Evolutionary conservation across 805 yeast genomes (phyloP).

Genomic region (Pichia phayaonensis): DNA sequence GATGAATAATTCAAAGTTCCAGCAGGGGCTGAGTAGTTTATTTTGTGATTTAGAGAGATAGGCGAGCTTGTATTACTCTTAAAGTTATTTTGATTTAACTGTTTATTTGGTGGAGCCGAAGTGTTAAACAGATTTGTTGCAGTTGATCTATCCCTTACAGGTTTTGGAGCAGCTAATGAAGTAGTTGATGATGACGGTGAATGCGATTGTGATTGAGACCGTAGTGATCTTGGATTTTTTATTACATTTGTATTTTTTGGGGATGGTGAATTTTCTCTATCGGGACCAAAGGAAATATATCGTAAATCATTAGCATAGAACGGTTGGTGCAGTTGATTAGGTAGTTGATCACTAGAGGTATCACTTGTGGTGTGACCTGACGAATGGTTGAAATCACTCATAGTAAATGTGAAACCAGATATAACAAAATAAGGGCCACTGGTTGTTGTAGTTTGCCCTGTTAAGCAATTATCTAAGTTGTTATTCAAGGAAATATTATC

Average conservation of each 20-base stretch:
- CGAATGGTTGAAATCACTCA: not conserved
- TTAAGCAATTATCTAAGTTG: too few relatives aligned
- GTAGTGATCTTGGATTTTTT: not conserved
- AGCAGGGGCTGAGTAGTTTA: not conserved
- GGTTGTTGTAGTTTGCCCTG: not conserved
- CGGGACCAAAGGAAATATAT: not conserved
- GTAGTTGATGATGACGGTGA: not conserved
- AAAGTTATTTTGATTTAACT: not conserved
- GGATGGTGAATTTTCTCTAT: not conserved
- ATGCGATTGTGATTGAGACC: too few relatives aligned
- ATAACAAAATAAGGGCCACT: not conserved
- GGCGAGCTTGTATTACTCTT: not conserved
- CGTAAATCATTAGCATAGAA: not conserved
- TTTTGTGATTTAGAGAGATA: not conserved
- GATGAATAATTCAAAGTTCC: not conserved
- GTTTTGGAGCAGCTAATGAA: conserved; percentile 5
- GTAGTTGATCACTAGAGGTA: not conserved
- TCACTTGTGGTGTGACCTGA: not conserved
- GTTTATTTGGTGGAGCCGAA: not conserved
- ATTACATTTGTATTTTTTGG: not conserved
- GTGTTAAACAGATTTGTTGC: conserved; percentile 1
- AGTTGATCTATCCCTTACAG: not conserved
- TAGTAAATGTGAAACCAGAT: not conserved
- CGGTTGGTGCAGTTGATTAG: not conserved
- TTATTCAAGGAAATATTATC: not conserved